phyloP scores from a whole-genome alignment of 371 early-diverging fungal genomes.

The Actinomucor elegans region DNA sequence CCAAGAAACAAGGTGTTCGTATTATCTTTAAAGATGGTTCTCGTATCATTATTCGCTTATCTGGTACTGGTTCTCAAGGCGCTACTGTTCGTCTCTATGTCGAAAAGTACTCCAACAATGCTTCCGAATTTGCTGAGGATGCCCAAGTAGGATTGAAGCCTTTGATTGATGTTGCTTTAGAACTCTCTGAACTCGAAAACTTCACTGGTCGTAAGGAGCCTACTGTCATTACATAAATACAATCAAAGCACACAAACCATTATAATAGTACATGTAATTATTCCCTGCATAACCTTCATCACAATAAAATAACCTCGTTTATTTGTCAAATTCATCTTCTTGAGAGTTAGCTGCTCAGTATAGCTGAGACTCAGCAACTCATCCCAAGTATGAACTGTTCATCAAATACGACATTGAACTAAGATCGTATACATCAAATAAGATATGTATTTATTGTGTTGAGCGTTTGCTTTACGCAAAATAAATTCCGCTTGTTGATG shows the following conservation, averaged over 20 bases:
- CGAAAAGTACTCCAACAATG: constrained; percentile 83
- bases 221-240: constrained; percentile 88
- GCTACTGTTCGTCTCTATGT: constrained; percentile 96
- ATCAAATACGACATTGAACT: no score
- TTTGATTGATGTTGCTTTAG: constrained; percentile 85
- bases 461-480: no score
- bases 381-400: no score
- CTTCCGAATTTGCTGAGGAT: constrained; percentile 59
- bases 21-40: constrained; percentile 89
- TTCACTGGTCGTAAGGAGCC: constrained; percentile 90
- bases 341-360: no score
- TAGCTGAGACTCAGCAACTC: no score
- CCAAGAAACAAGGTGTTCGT: constrained; percentile 90
- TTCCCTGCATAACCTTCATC: constrained; percentile 1
- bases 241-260: background rate
- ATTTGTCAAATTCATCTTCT: no score
- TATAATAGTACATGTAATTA: no score
- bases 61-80: constrained; percentile 95
- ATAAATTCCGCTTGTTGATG: no score
- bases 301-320: no score
- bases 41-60: constrained; percentile 89
- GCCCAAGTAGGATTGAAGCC: constrained; percentile 85
- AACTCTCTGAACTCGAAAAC: constrained; percentile 73
- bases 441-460: no score
- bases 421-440: no score